Percentiles rank a stretch among this genome's conserved stretches.
Conservation (phyloP, 2,329 filamentous ascomycete species). For the Cladosporium austrohemisphaericum region DNA sequence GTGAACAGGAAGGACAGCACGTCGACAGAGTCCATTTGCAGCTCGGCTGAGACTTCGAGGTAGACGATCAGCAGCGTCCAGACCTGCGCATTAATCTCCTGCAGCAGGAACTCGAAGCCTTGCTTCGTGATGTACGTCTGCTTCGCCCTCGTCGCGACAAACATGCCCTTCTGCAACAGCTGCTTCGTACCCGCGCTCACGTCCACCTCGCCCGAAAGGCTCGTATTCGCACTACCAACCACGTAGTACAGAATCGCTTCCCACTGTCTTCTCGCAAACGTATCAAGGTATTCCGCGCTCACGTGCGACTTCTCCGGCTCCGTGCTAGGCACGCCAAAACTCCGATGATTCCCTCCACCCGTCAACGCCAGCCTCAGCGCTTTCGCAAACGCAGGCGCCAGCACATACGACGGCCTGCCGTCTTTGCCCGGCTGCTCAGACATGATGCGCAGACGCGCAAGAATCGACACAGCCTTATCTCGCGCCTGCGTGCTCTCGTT, state of each 20-base stretch:
- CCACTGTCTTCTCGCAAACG: constrained; percentile 85
- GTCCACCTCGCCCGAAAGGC: constrained; percentile 45
- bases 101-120: constrained; percentile 90
- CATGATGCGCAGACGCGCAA: constrained; percentile 84
- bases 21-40: constrained; percentile 82
- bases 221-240: constrained; percentile 67
- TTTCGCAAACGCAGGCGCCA: constrained; percentile 76
- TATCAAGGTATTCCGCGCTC: constrained; percentile 70
- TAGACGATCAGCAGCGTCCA: constrained; percentile 94
- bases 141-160: constrained; percentile 59
- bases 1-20: constrained; percentile 96
- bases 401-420: constrained; percentile 61
- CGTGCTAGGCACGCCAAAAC: constrained; percentile 78
- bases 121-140: constrained; percentile 72
- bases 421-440: constrained; percentile 55
- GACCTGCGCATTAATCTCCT: constrained; percentile 93
- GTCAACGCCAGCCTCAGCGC: constrained; percentile 84
- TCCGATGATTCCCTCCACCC: constrained; percentile 72
- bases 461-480: constrained; percentile 76
- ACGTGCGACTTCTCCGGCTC: constrained; percentile 58
- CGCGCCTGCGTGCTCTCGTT: constrained; percentile 51
- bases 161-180: constrained; percentile 72
- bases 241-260: constrained; percentile 95
- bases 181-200: constrained; percentile 72
- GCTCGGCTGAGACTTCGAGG: constrained; percentile 69